Base-by-base conservation (phyloP, 148 eudicot genomes). In the Chenopodium suecicum region DNA sequence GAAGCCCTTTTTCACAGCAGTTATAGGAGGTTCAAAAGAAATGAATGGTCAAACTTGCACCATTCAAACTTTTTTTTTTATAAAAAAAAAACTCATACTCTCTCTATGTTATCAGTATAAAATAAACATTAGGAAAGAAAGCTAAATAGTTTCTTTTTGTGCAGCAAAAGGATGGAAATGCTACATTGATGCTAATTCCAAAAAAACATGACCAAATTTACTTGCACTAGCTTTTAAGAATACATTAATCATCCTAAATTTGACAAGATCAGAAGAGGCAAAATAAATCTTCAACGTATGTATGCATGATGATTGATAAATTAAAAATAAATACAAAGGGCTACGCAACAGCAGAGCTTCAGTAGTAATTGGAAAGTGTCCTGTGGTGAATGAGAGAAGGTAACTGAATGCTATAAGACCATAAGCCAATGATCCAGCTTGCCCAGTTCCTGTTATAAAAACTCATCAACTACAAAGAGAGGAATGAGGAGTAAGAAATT, bases 361-460 rank as follows among this genome's bases (percentile, higher is more conserved):
- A 95, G 78, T 93, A 94, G 86, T 92, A 94, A 60, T 89, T 91
- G 20, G 94, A 90, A 48, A 92, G 92, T 4, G 99, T 93, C 76
- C 89, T 90, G 76, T 93, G 97, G 80, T 92, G 91, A 60, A 84
- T 83, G 74, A 95, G 98, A 79, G 94, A 90, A 46, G 94, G 84
- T 74, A 88, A 82, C 76, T 84, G 85, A 77, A 95, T 66, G 17
- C 99, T 94, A 79, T 84, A 82, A 19, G 94, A 88, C 98, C 97
- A 95, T 44, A 95, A 34, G 86, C 99, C 97, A 94, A 44, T 92
- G 93, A 89, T 93, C 99, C 89, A 95, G 86, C 52, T 95, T 98
- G 46, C 98, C 92, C 87, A 95, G 81, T 31, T 93, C 94, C 97
- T 92, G 86, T 64, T 81, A 76, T 56, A 70, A 67, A 78, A 80